A percentile compares a stretch with the other conserved stretches of the same genome.
Evolutionary conservation across 2,329 filamentous ascomycete species (phyloP).

Genomic region (Elsinoe perseae): DNA sequence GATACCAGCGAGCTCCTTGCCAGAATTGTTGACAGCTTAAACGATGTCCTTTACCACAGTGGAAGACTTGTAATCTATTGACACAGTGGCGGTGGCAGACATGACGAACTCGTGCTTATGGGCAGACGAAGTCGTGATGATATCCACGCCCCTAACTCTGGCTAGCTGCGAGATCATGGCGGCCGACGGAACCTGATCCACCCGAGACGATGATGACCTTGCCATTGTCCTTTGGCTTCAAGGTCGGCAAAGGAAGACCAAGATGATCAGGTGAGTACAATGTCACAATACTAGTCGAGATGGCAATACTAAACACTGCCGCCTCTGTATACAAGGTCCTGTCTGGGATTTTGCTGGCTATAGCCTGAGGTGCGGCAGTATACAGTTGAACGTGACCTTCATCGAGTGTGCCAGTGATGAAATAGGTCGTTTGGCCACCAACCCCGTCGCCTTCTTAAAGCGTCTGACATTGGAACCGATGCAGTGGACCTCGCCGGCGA

Average conservation of each 20-base stretch:
- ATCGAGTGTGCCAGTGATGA: constrained; percentile 10
- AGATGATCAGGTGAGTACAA: constrained; percentile 37
- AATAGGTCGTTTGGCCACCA: constrained; percentile 25
- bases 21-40: constrained; percentile 29
- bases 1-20: constrained; percentile 35
- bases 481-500: constrained; percentile 29
- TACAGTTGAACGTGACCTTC: constrained; percentile 29
- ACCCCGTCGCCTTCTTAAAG: constrained; percentile 46
- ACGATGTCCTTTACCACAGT: constrained; percentile 34
- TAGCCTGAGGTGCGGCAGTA: constrained; percentile 25
- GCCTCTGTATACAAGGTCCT: constrained; percentile 33
- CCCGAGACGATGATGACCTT: constrained; percentile 36
- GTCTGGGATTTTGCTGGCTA: constrained; percentile 34
- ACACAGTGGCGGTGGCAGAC: constrained; percentile 25
- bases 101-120: constrained; percentile 30
- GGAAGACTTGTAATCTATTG: constrained; percentile 30
- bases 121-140: constrained; percentile 28
- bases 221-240: constrained; percentile 26
- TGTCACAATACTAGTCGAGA: constrained; percentile 38
- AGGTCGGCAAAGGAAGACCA: constrained; percentile 33
- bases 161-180: constrained; percentile 30
- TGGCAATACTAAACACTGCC: constrained; percentile 37
- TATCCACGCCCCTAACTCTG: constrained; percentile 29
- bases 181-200: constrained; percentile 32
- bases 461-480: constrained; percentile 39